phyloP scores from a whole-genome alignment of 352 stramenopile species.

The Globisporangium camurandrum region DNA sequence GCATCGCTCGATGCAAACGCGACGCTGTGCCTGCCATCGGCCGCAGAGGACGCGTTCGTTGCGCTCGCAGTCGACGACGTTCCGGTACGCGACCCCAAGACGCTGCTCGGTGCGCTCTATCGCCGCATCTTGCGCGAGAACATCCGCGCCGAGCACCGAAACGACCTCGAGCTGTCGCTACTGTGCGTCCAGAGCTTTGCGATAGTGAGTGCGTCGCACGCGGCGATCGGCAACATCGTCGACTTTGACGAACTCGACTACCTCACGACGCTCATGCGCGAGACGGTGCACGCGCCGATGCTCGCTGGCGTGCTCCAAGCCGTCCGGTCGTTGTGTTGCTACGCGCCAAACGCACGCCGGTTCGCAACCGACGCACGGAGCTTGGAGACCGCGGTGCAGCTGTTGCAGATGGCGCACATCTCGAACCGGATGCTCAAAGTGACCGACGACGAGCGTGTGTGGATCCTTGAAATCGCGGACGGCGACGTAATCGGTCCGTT shows the following conservation, averaged over 20 bases:
- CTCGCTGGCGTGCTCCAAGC: slow-evolving; percentile 48
- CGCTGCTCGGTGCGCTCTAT: slow-evolving; percentile 54
- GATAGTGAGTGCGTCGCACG: slow-evolving; percentile 51
- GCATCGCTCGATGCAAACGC: slow-evolving; percentile 29
- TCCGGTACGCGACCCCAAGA: slow-evolving; percentile 37
- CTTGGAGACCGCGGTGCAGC: slow-evolving; percentile 41
- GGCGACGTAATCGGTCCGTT: slow-evolving; percentile 23
- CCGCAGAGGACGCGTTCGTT: slow-evolving; percentile 45
- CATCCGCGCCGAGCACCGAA: slow-evolving; percentile 53
- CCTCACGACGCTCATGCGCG: slow-evolving; percentile 46
- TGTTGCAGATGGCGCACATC: slow-evolving; percentile 62
- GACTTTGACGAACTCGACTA: slow-evolving; percentile 72
- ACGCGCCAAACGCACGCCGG: slow-evolving; percentile 44
- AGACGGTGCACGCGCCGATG: slow-evolving; percentile 55
- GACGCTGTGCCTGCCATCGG: no score
- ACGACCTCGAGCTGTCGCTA: slow-evolving; percentile 56
- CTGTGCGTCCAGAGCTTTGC: slow-evolving; percentile 54
- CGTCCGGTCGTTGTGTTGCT: slow-evolving; percentile 44
- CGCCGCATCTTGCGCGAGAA: slow-evolving; percentile 71
- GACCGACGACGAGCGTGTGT: slow-evolving; percentile 28
- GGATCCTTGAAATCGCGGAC: slow-evolving; percentile 29
- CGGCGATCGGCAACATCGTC: slow-evolving; percentile 19
- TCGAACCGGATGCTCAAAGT: slow-evolving; percentile 21
- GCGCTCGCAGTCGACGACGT: slow-evolving; percentile 44
- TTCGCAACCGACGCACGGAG: slow-evolving; percentile 27